These are phyloP conservation scores for Wilcoxina mikolae DNA, from an alignment of 495 filamentous ascomycete genomes.

Conservation along the genomic window DNA sequence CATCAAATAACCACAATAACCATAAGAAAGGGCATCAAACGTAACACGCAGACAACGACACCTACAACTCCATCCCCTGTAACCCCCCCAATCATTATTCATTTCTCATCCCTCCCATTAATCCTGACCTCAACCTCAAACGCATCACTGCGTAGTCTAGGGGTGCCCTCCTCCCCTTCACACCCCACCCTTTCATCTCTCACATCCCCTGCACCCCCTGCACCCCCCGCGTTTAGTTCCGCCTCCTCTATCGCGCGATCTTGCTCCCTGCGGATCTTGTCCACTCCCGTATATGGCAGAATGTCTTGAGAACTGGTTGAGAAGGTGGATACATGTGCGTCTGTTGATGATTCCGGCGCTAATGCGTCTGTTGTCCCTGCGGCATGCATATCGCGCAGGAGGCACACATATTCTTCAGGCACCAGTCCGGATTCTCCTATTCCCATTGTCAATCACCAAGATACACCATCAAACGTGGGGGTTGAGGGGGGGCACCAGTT, in stretches of 20 bases:
- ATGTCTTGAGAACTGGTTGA: constrained; percentile 63
- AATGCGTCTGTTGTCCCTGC: constrained; percentile 1
- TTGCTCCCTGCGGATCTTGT: constrained; percentile 13
- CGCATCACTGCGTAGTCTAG: constrained; percentile 16
- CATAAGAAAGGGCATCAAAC: background rate
- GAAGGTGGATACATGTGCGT: constrained; percentile 48
- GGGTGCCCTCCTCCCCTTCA: constrained; percentile 18
- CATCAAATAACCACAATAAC: background rate
- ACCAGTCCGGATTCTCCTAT: constrained; percentile 64
- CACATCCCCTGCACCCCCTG: no score
- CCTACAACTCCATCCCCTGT: background rate
- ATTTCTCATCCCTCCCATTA: background rate
- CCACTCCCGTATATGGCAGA: constrained; percentile 43
- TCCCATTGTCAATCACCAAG: background rate
- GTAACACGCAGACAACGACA: background rate
- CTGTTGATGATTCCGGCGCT: constrained; percentile 23
- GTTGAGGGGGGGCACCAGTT: constrained; percentile 39
- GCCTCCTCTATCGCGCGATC: constrained; percentile 17
- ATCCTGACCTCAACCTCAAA: constrained; percentile 10
- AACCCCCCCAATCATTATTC: background rate
- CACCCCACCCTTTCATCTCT: constrained; percentile 19
- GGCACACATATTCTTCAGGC: constrained; percentile 88
- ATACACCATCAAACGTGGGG: background rate
- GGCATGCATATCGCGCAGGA: constrained; percentile 78
- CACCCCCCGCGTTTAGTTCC: no score